A percentile compares a stretch with the other conserved stretches of the same genome.
Conservation (phyloP, 306 rosid genomes). For the Begonia peltatifolia region DNA sequence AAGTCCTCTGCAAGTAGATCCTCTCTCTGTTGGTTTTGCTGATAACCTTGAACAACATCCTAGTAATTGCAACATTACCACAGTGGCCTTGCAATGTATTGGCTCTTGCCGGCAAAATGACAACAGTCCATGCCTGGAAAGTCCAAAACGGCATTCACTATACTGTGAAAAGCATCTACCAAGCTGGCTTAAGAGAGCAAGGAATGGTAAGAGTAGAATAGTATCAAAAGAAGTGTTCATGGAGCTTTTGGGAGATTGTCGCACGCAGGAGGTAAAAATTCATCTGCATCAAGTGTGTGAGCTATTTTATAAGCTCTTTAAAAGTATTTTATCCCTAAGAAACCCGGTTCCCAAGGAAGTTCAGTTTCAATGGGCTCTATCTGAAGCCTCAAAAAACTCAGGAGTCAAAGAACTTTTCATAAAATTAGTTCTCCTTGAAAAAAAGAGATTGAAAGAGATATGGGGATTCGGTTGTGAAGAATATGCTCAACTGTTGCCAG, state of each 20-base stretch:
- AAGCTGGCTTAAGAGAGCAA: constrained; percentile 97
- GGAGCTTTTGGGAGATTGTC: constrained; percentile 70
- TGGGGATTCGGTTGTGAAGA: constrained; percentile 75
- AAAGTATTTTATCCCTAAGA: constrained; percentile 82
- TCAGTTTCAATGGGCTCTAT: constrained; percentile 90
- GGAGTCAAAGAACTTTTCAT: constrained; percentile 47
- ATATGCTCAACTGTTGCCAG: constrained; percentile 18
- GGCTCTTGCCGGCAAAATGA: constrained; percentile 53
- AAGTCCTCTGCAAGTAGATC: constrained; percentile 48
- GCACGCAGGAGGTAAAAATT: constrained; percentile 47
- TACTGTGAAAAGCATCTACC: constrained; percentile 93
- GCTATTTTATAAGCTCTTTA: constrained; percentile 85
- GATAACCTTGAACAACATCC: constrained; percentile 35
- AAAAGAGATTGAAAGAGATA: constrained; percentile 46
- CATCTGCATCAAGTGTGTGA: constrained; percentile 84
- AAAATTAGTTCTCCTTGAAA: constrained; percentile 66
- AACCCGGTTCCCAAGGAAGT: constrained; percentile 91
- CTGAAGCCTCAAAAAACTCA: constrained; percentile 75
- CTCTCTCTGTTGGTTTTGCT: constrained; percentile 24
- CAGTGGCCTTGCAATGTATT: constrained; percentile 40
- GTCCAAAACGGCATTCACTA: constrained; percentile 60
- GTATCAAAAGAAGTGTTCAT: constrained; percentile 81
- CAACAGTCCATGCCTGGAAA: constrained; percentile 57
- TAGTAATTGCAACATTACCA: constrained; percentile 4
- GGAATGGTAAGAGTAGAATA: constrained; percentile 95